Evolutionary conservation across 2,329 filamentous ascomycete species (phyloP), one percentile per base, ranked within the genome.

Genomic region (Apiospora malaysiana): DNA sequence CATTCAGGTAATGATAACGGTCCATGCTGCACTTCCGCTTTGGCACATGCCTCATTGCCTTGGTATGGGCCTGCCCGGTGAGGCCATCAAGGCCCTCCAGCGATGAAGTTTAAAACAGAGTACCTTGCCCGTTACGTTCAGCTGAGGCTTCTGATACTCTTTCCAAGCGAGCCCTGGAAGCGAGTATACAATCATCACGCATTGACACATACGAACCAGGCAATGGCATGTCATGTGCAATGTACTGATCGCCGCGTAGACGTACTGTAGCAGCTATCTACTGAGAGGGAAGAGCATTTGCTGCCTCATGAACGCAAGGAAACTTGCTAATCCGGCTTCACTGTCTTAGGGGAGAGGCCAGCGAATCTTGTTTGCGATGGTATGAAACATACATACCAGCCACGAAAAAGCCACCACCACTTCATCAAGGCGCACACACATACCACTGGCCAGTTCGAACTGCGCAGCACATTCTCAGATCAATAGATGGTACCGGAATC

Each of bases 281-380:
- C 40, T n/a, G 56, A 37, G 32, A 32, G 40, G 51, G n/a, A 23
- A 7, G 56, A n/a, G 56, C 32, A 40, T 45, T 45, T 18, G 42
- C 32, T 40, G 56, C 40, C 27, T 32, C 56, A 40, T 63, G 27
- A 32, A 40, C 18, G 56, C 32, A 63, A 37, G 56, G 56, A n/a
- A 47, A n/a, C 8, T 47, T n/a, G 45, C 45, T 47, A 45, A 45
- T 45, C 27, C 27, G n/a, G 27, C 32, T 40, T 63, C 56, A 40
- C 27, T 63, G 56, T 63, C 56, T 63, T 63, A 63, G 56, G 56
- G 27, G 7, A 32, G 23, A 63, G 32, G 56, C 56, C 56, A 40
- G 56, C 32, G 32, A 63, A 63, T 63, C 56, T 63, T 63, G 56
- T 63, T 63, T 63, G 56, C 56, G 56, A 63, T 32, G 56, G 56